Evolutionary conservation across 78 protist genomes (phyloP), one percentile per base, ranked within the genome.

Genomic region (Blattamonas nauphoetae): DNA sequence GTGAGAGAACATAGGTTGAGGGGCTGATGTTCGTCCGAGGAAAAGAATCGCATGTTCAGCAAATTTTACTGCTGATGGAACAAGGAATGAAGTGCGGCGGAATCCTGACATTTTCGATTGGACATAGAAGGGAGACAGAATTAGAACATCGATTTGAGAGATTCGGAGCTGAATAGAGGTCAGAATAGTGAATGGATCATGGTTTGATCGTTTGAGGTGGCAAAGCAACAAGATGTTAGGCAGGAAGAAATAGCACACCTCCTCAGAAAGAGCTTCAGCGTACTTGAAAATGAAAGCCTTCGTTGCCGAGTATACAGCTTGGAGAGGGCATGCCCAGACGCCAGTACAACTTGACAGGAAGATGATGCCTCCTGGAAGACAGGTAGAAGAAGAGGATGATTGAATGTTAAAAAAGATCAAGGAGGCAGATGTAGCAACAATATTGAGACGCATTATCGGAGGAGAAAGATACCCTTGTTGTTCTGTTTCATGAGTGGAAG

Each of bases 341-440:
- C 83, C 83, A 6, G 83, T 79, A 11, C 21, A 79, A 5, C 43
- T 33, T 4, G 42, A 32, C 83, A 79, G 41, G 32, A 79, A 33
- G 33, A 79, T 21, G 41, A 79, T 79, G 29, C 83, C 83, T 6
- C 83, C 83, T n/a, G n/a, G n/a, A n/a, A n/a, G n/a, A n/a, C n/a
- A n/a, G n/a, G n/a, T n/a, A n/a, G n/a, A n/a, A n/a, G n/a, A n/a
- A n/a, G n/a, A n/a, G n/a, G n/a, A n/a, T n/a, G n/a, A n/a, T n/a
- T n/a, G n/a, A n/a, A n/a, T n/a, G n/a, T n/a, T n/a, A n/a, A n/a
- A n/a, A n/a, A n/a, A n/a, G n/a, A n/a, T n/a, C n/a, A n/a, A n/a
- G n/a, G n/a, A n/a, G n/a, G n/a, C n/a, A n/a, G n/a, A n/a, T n/a
- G n/a, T n/a, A n/a, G n/a, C n/a, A n/a, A n/a, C n/a, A n/a, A n/a